Conservation (phyloP, 164 flowering plant genomes). For the Warburgia ugandensis region DNA sequence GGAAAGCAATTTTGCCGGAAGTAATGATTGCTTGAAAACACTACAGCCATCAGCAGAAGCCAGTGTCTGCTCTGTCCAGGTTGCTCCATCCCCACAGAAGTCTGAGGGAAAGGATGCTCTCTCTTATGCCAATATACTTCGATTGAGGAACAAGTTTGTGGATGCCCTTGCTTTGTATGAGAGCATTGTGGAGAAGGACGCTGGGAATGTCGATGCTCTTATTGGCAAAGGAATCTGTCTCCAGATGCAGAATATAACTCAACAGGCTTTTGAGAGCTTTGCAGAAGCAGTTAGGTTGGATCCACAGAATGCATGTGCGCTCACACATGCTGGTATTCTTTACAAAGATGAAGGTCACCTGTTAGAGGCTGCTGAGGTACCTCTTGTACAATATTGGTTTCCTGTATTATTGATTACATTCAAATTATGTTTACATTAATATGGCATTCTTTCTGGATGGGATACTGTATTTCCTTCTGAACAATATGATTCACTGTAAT, state of each 20-base stretch:
- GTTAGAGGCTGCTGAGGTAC: conserved; percentile 96
- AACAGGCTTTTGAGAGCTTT: conserved; percentile 82
- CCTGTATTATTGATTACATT: background rate
- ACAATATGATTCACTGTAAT: too few species aligned
- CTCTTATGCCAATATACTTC: conserved; percentile 85
- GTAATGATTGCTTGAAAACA: conserved; percentile 42
- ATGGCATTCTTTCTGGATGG: too few species aligned
- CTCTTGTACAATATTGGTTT: too few species aligned
- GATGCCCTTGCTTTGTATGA: conserved; percentile 86
- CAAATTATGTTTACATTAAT: background rate
- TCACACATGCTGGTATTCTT: conserved; percentile 88
- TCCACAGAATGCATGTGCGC: conserved; percentile 90
- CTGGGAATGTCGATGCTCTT: conserved; percentile 68
- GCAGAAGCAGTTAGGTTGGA: conserved; percentile 78
- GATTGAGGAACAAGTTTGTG: conserved; percentile 83
- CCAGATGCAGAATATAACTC: conserved; percentile 81
- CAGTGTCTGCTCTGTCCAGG: conserved; percentile 22
- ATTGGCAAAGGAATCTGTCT: conserved; percentile 96
- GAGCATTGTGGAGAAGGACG: conserved; percentile 59
- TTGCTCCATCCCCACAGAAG: conserved; percentile 28
- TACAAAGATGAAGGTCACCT: conserved; percentile 94
- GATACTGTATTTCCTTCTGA: too few species aligned
- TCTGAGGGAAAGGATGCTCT: conserved; percentile 78
- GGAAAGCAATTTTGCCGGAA: conserved; percentile 28
- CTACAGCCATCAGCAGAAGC: conserved; percentile 24